A percentile compares a stretch with the other conserved stretches of the same genome.
Conservation (phyloP, 257 asterid genomes). For the Thymus quinquecostatus region DNA sequence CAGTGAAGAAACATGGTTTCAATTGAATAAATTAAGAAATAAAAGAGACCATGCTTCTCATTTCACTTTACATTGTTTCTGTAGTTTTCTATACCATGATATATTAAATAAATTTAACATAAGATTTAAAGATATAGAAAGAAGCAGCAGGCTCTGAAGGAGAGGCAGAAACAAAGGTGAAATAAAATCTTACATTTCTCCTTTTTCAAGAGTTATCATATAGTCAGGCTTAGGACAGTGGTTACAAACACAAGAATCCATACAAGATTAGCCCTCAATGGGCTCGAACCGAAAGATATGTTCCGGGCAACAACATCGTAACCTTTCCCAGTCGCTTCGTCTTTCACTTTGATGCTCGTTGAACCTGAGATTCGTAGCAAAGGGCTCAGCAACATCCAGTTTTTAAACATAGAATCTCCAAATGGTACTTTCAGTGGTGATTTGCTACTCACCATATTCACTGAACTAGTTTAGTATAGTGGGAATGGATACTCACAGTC, state of each 20-base stretch:
- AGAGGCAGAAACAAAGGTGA: not conserved
- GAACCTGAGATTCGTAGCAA: slow-evolving; percentile 53
- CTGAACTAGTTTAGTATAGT: not conserved
- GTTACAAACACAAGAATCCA: slow-evolving; percentile 32
- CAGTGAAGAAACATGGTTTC: not conserved
- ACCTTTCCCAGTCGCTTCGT: slow-evolving; percentile 58
- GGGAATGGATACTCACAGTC: slow-evolving; percentile 60
- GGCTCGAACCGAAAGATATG: slow-evolving; percentile 28
- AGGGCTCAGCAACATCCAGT: not conserved
- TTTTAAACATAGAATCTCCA: not conserved
- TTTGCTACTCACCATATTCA: not conserved
- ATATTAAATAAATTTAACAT: not conserved
- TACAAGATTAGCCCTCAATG: not conserved
- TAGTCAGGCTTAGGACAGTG: slow-evolving; percentile 31
- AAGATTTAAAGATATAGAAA: not conserved
- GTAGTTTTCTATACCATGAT: slow-evolving; percentile 11
- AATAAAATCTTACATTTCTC: slow-evolving; percentile 1
- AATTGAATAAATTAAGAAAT: not conserved
- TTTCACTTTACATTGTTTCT: slow-evolving; percentile 20
- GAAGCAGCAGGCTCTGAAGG: not conserved
- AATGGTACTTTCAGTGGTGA: not conserved
- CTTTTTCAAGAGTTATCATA: slow-evolving; percentile 7
- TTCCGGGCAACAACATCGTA: slow-evolving; percentile 46
- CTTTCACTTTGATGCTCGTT: slow-evolving; percentile 72
- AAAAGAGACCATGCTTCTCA: not conserved